Evolutionary conservation across 2,329 filamentous ascomycete species (phyloP), one percentile per base, ranked within the genome.

Genomic region (Paracamarosporium sp.): DNA sequence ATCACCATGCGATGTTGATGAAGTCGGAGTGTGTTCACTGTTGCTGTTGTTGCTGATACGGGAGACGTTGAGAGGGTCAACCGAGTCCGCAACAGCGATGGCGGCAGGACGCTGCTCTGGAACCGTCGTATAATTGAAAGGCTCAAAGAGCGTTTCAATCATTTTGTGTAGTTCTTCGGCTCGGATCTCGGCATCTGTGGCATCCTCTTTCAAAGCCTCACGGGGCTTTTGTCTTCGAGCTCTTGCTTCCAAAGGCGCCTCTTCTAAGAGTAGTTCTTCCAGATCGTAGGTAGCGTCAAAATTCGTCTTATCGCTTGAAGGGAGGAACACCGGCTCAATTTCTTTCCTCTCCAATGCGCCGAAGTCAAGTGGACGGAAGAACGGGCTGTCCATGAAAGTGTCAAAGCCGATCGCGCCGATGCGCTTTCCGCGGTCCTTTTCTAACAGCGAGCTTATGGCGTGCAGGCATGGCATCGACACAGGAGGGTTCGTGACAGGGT

Each of bases 281-380:
- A 99, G 80, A 76, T 99, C 95, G 73, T 99, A 98, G 0, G 95
- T 99, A 4, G 95, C 95, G 77, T 99, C 95, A 66, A 99, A 99
- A 75, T 99, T 99, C 3, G 95, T 98, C 84, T 99, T 99, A 47
- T 98, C 95, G 55, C 92, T 93, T 0, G 94, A 97, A 0, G 95
- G 95, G 20, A 90, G 86, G 74, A 99, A 99, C 3, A 98, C 88
- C 0, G 95, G 95, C 66, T 93, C 89, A 43, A 98, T 88, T 71
- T 93, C 88, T 75, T 97, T 98, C 62, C 87, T 83, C 74, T 97
- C 92, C 33, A 99, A 79, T 0, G 89, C 88, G 13, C 86, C 87
- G 65, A 99, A 99, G 72, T 98, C 90, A 65, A 98, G 86, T 2
- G 85, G 80, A 38, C 88, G 85, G 81, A 99, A 99, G 81, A 98